A percentile compares a stretch with the other conserved stretches of the same genome.
Conservation (phyloP, 2,329 filamentous ascomycete species). For the Pseudocercospora musae region DNA sequence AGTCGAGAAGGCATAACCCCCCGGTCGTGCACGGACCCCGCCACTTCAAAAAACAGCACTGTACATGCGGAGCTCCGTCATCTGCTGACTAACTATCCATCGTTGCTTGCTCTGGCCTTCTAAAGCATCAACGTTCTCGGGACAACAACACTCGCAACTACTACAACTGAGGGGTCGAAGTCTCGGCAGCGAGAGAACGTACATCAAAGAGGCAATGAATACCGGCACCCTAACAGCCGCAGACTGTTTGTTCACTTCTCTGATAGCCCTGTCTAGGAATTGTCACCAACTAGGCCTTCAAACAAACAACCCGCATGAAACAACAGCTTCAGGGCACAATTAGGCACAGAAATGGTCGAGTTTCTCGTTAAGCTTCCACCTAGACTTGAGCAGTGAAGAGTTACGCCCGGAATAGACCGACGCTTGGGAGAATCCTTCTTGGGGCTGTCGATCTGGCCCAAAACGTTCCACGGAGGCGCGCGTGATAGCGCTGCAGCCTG, state of each 20-base stretch:
- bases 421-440: neutral
- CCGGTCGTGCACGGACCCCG: no score
- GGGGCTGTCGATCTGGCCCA: constrained; percentile 5
- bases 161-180: neutral
- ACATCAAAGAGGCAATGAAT: no score
- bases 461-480: neutral
- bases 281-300: neutral
- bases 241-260: no score
- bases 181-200: no score
- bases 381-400: constrained; percentile 1
- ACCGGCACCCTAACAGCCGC: no score
- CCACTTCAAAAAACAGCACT: no score
- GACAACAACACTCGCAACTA: neutral
- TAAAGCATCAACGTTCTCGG: neutral
- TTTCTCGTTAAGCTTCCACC: neutral
- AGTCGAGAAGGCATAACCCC: no score
- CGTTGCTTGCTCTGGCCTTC: neutral
- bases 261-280: neutral
- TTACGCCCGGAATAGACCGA: neutral
- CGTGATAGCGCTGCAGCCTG: constrained; percentile 1
- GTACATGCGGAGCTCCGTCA: no score
- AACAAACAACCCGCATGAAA: neutral
- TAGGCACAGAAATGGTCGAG: neutral
- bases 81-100: neutral
- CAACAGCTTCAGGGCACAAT: neutral